Conservation (phyloP, 495 filamentous ascomycete genomes). For the Aspergillus sparsus region DNA sequence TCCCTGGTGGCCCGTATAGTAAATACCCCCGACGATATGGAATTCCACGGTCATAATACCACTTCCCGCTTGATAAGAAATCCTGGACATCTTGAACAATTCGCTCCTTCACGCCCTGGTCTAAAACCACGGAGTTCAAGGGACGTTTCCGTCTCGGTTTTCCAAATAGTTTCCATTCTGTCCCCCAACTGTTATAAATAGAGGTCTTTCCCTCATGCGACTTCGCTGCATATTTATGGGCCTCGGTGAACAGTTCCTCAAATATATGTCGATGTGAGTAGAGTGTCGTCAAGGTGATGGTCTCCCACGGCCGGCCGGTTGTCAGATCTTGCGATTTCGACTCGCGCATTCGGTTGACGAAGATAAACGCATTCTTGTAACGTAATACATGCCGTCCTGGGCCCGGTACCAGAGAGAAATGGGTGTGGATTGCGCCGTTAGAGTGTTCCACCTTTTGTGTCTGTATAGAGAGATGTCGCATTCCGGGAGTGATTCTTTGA, state of each 20-base stretch:
- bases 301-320: constrained; percentile 89
- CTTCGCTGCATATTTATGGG: constrained; percentile 71
- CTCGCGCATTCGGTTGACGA: constrained; percentile 81
- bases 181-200: constrained; percentile 81
- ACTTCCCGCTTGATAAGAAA: constrained; percentile 74
- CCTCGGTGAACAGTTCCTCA: constrained; percentile 80
- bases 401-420: constrained; percentile 87
- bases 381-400: constrained; percentile 84
- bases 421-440: constrained; percentile 68
- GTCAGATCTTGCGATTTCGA: constrained; percentile 67
- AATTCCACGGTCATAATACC: constrained; percentile 94
- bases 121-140: constrained; percentile 83
- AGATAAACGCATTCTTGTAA: constrained; percentile 81
- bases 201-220: constrained; percentile 91
- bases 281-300: constrained; percentile 86
- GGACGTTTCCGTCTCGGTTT: constrained; percentile 85
- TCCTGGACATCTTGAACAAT: constrained; percentile 85
- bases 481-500: constrained; percentile 60
- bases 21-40: constrained; percentile 93
- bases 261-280: constrained; percentile 86
- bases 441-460: constrained; percentile 60
- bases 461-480: constrained; percentile 69
- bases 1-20: constrained; percentile 90
- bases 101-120: constrained; percentile 78
- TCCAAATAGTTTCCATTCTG: constrained; percentile 82